phyloP scores from a whole-genome alignment of 257 asterid species.

The Solanum sparsipilum region DNA sequence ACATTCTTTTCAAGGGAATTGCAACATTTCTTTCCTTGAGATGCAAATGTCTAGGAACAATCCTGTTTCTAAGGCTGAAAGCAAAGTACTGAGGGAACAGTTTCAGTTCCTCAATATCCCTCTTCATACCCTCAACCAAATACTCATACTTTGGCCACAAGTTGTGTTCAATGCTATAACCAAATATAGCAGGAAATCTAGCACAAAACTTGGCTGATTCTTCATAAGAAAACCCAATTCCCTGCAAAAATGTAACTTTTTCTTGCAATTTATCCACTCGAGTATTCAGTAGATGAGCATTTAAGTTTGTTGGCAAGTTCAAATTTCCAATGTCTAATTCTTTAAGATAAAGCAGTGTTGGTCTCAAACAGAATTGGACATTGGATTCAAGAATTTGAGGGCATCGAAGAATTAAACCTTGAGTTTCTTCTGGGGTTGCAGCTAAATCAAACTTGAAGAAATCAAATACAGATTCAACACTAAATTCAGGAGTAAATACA shows the following conservation, averaged over 20 bases:
- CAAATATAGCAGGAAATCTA: slow-evolving; percentile 27
- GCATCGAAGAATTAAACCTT: slow-evolving; percentile 15
- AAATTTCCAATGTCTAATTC: slow-evolving; percentile 11
- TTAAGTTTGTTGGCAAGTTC: slow-evolving; percentile 19
- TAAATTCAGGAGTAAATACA: slow-evolving; percentile 10
- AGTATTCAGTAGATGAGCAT: slow-evolving; percentile 26
- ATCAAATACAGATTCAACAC: slow-evolving; percentile 6
- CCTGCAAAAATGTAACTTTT: slow-evolving; percentile 8
- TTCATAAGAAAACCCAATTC: slow-evolving; percentile 12
- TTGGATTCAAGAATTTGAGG: slow-evolving; percentile 22
- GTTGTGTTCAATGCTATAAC: slow-evolving; percentile 17
- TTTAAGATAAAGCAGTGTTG: slow-evolving; percentile 15
- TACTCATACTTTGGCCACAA: slow-evolving; percentile 20
- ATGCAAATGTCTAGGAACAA: slow-evolving; percentile 24
- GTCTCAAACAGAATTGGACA: slow-evolving; percentile 20
- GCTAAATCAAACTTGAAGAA: slow-evolving; percentile 14
- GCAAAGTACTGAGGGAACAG: slow-evolving; percentile 26
- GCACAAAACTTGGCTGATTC: slow-evolving; percentile 15
- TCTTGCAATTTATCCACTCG: slow-evolving; percentile 18
- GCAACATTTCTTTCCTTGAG: slow-evolving; percentile 11
- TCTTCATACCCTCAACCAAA: slow-evolving; percentile 13
- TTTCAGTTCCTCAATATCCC: slow-evolving; percentile 11
- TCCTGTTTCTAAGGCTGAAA: slow-evolving; percentile 21
- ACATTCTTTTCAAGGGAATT: slow-evolving; percentile 14
- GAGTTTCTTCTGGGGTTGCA: slow-evolving; percentile 22